phyloP scores from a whole-genome alignment of 2,329 filamentous ascomycete genomes.

The Penicillium capsulatum region DNA sequence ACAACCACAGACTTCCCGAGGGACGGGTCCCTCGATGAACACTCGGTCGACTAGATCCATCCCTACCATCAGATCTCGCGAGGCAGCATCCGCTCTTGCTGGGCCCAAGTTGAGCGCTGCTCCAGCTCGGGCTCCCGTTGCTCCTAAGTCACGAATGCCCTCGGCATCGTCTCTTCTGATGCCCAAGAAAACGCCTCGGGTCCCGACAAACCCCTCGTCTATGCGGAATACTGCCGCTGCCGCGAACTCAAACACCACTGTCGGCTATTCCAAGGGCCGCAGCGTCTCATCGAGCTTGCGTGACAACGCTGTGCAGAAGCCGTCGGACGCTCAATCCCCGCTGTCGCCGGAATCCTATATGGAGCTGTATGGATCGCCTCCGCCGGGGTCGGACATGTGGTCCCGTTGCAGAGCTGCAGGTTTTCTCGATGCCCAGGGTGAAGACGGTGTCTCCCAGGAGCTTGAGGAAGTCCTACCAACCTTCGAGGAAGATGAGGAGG shows the following conservation, averaged over 20 bases:
- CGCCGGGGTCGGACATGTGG: slow-evolving; percentile 44
- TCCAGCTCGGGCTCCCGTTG: slow-evolving; percentile 28
- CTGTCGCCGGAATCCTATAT: slow-evolving; percentile 43
- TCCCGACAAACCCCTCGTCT: slow-evolving; percentile 47
- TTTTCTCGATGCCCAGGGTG: slow-evolving; percentile 32
- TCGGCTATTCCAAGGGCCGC: slow-evolving; percentile 80
- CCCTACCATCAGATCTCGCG: slow-evolving; percentile 40
- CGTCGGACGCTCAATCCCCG: slow-evolving; percentile 23
- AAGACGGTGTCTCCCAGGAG: slow-evolving; percentile 16
- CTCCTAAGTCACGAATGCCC: slow-evolving; percentile 36
- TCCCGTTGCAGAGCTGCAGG: slow-evolving; percentile 38
- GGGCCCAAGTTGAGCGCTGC: slow-evolving; percentile 30
- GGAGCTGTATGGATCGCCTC: slow-evolving; percentile 40
- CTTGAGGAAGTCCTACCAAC: slow-evolving; percentile 28
- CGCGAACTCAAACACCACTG: slow-evolving; percentile 70
- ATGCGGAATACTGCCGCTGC: slow-evolving; percentile 60
- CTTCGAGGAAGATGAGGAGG: slow-evolving; percentile 40
- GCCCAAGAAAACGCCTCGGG: slow-evolving; percentile 43
- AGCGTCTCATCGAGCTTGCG: slow-evolving; percentile 31
- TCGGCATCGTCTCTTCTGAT: slow-evolving; percentile 31
- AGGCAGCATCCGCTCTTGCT: slow-evolving; percentile 40
- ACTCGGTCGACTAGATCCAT: slow-evolving; percentile 27
- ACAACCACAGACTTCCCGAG: slow-evolving; percentile 23
- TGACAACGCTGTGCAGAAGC: slow-evolving; percentile 24
- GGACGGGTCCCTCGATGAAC: slow-evolving; percentile 24